These are phyloP conservation scores for Arctium lappa DNA, from an alignment of 129 eudicot species.

Conservation along the genomic window DNA sequence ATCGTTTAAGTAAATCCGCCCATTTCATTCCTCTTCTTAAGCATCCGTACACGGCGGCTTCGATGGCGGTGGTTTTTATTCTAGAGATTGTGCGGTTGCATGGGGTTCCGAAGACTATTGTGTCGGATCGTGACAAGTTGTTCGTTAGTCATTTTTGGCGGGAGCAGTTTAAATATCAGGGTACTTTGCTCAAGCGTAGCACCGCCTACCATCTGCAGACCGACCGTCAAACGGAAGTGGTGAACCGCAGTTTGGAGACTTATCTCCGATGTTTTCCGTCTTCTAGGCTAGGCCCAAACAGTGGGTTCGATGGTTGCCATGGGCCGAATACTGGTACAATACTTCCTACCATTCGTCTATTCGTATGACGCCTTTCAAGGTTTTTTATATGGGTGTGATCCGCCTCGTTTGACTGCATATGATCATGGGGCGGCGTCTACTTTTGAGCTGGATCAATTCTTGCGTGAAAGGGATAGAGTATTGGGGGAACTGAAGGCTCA, in stretches of 20 bases:
- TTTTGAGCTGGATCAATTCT: neutral
- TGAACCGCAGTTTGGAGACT: neutral
- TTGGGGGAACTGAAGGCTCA: neutral
- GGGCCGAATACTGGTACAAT: neutral
- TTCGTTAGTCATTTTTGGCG: neutral
- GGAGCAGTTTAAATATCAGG: neutral
- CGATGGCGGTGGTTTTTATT: neutral
- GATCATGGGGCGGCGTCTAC: neutral
- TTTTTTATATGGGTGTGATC: neutral
- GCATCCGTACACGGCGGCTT: neutral
- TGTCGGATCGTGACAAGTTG: neutral
- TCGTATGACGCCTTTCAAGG: neutral
- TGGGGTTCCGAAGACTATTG: neutral
- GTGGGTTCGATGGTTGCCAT: neutral
- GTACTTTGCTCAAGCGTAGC: neutral
- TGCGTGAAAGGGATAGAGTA: neutral
- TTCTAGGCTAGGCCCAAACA: neutral
- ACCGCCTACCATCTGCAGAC: neutral
- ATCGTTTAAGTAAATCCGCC: neutral
- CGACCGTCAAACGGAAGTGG: neutral
- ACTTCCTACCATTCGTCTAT: neutral
- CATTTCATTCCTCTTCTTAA: neutral
- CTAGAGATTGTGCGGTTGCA: neutral
- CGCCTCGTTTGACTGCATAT: neutral
- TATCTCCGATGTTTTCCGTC: neutral